These are phyloP conservation scores for Aspergillus latus DNA, from an alignment of 2,329 filamentous ascomycete species.

Conservation along the genomic window DNA sequence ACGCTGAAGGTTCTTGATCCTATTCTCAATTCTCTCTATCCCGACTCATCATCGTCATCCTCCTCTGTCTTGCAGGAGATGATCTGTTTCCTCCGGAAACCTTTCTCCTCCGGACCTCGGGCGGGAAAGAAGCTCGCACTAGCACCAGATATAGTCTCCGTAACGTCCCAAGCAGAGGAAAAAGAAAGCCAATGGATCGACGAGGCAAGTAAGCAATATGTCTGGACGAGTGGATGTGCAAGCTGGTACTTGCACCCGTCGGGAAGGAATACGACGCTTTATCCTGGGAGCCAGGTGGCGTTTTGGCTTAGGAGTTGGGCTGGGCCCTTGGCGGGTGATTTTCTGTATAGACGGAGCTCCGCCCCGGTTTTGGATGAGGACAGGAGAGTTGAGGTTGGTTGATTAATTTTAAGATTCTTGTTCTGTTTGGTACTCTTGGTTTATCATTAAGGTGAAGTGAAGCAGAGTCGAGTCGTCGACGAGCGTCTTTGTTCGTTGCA, in stretches of 20 bases:
- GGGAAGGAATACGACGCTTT: constrained; percentile 53
- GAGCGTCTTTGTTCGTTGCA: too few species aligned
- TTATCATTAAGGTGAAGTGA: too few species aligned
- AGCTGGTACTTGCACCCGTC: constrained; percentile 55
- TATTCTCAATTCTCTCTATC: constrained; percentile 31
- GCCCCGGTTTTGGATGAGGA: neutral
- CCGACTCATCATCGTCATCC: neutral
- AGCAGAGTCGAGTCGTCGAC: too few species aligned
- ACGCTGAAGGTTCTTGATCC: constrained; percentile 44
- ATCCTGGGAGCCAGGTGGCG: constrained; percentile 53
- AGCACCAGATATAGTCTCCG: constrained; percentile 24
- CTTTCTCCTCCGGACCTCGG: neutral
- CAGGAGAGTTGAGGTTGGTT: too few species aligned
- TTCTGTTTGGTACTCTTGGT: too few species aligned
- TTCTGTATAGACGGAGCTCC: constrained; percentile 19
- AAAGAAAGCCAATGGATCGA: constrained; percentile 44
- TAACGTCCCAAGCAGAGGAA: constrained; percentile 38
- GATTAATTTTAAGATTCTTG: too few species aligned
- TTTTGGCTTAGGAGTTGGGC: constrained; percentile 53
- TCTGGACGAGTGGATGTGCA: constrained; percentile 53
- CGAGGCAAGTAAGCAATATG: constrained; percentile 42
- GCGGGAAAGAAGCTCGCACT: neutral
- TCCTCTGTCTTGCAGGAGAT: neutral
- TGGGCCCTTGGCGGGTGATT: constrained; percentile 38
- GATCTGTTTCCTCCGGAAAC: neutral